Base-by-base conservation (phyloP, 2,329 filamentous ascomycete genomes). In the Diaporthe velutina region DNA sequence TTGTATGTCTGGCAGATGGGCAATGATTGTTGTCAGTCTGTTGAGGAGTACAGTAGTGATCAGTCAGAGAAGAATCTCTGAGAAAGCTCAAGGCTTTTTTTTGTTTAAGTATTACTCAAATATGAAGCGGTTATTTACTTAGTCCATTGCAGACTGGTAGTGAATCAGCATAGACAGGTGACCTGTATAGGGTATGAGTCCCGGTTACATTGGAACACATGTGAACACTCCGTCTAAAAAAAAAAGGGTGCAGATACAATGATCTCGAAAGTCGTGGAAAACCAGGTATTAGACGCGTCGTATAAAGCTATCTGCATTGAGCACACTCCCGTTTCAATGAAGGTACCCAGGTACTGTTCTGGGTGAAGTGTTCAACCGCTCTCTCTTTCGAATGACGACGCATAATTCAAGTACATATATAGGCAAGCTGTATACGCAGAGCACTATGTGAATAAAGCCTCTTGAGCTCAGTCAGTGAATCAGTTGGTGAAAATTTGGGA, bases 391-490 rank as follows among this genome's bases (percentile, higher is more conserved):
- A 40, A 2, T 1, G 33, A 4, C 33, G 4, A 25, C 4, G 22
- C 1, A 5, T 2, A 4, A 12, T 38, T 7, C 9, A 2, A 15
- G 13, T 15, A 4, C 1, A 1, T 25, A n/a, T n/a, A n/a, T n/a
- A n/a, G n/a, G n/a, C n/a, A n/a, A n/a, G 22, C 22, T 4, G 7
- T 50, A 25, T 17, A 17, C 3, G 33, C n/a, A 25, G 6, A 17
- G 7, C 33, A 25, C 7, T 9, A 17, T 17, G 2, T 35, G 8
- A 9, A 58, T 9, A 22, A 22, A 12, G 13, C 7, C 2, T 2
- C 0, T 15, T 0, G 13, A 12, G 4, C 6, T 33, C 5, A 5
- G 55, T 15, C 6, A 38, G 6, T 30, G 19, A 4, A 17, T 1
- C 2, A n/a, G 17, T 15, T 2, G 3, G 6, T 1, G 13, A 8